Evolutionary conservation across 495 filamentous ascomycete genomes (phyloP), one percentile per base, ranked within the genome.

Genomic region (Daldinia vernicosa): DNA sequence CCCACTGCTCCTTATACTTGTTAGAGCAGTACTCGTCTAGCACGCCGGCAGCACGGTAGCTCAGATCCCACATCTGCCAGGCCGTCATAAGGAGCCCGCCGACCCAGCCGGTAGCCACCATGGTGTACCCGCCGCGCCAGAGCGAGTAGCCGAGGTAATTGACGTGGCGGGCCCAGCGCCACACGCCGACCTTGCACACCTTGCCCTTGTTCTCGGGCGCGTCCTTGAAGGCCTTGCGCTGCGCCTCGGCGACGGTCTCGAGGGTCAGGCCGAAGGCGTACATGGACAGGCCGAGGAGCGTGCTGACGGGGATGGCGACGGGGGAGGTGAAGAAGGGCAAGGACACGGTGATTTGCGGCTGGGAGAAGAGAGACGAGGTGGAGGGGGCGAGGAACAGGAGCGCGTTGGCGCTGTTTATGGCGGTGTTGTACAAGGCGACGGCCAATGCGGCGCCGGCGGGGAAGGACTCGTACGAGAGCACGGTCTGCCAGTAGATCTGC

Each of bases 111-210:
- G 81, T 81, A 12, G 74, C 76, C 1, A 80, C 82, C 68, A 89
- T 58, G 15, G 82, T 81, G 69, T 85, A 88, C 3, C 80, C 85
- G 45, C 81, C 75, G 40, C 87, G 75, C 87, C 87, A 88, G 3
- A 89, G 32, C 1, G 84, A 83, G 70, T 87, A 89, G 12, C 78
- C 86, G 26, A 82, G 82, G 67, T 89, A 90, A 51, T 90, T 89
- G 72, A 86, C 80, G 62, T 90, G 87, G n/a, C 86, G 81, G 4
- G 86, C 84, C 69, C 83, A 69, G 2, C 72, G 66, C 80, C 84
- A 89, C 30, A 88, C 69, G 1, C 88, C 88, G 1, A 76, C 81
- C 27, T 78, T 81, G 66, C 83, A 88, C 2, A 84, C 76, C 77
- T 85, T 86, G 19, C 86, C 87, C 60, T 82, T 77, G 74, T 89